These are phyloP conservation scores for Fusarium sp. DNA, from an alignment of 2,329 filamentous ascomycete genomes.

Conservation along the genomic window DNA sequence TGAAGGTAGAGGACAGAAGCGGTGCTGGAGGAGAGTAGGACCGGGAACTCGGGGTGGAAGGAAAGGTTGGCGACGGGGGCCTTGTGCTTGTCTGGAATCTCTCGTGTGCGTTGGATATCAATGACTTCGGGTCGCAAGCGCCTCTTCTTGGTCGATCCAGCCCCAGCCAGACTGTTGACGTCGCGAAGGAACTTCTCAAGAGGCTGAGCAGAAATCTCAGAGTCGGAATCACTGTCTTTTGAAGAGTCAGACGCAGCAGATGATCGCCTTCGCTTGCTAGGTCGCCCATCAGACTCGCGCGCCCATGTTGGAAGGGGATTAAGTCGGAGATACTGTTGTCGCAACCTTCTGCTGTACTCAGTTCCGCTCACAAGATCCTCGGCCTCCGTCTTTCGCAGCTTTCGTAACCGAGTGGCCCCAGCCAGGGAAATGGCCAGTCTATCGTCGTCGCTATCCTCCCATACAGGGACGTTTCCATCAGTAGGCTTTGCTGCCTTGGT, in stretches of 20 bases:
- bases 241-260: slow-evolving; percentile 61
- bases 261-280: slow-evolving; percentile 61
- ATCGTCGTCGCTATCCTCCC: slow-evolving; percentile 98
- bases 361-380: slow-evolving; percentile 88
- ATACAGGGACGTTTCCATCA: slow-evolving; percentile 66
- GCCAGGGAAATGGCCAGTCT: slow-evolving; percentile 84
- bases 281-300: slow-evolving; percentile 58
- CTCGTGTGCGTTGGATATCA: slow-evolving; percentile 88
- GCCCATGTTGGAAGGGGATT: slow-evolving; percentile 72
- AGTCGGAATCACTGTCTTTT: slow-evolving; percentile 66
- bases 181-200: slow-evolving; percentile 83
- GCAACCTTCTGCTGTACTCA: slow-evolving; percentile 83
- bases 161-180: slow-evolving; percentile 70
- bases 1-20: slow-evolving; percentile 89
- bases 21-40: slow-evolving; percentile 88
- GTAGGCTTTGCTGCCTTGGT: slow-evolving; percentile 40
- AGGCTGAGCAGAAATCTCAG: slow-evolving; percentile 74
- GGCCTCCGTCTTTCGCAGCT: slow-evolving; percentile 79
- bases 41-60: slow-evolving; percentile 89
- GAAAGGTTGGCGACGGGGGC: slow-evolving; percentile 83
- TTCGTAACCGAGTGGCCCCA: slow-evolving; percentile 77
- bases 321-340: slow-evolving; percentile 75
- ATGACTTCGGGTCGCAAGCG: slow-evolving; percentile 87
- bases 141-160: slow-evolving; percentile 65
- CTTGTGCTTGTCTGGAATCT: slow-evolving; percentile 81